Evolutionary conservation across 768 basidiomycete genomes (phyloP).

Genomic region (Rhodotorula paludigena): DNA sequence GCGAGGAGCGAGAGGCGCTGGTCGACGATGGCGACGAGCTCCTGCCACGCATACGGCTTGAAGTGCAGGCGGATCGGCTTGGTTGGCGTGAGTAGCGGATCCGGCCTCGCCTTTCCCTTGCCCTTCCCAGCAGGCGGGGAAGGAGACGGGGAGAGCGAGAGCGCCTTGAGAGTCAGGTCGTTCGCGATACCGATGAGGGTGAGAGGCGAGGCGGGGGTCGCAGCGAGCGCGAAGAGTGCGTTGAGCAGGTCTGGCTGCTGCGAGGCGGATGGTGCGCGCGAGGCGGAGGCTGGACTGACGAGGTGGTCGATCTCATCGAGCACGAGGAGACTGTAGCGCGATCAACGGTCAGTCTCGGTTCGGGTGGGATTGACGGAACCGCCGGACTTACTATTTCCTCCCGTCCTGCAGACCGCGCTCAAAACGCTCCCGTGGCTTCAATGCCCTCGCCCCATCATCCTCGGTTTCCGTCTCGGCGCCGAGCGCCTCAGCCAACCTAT

Average conservation of each 20-base stretch:
- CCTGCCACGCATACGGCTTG: conserved; percentile 66
- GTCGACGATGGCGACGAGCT: conserved; percentile 65
- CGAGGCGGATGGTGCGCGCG: conserved; percentile 59
- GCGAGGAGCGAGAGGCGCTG: conserved; percentile 56
- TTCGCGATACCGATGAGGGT: conserved; percentile 82
- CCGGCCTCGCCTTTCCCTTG: conserved; percentile 36
- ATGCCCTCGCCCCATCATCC: conserved; percentile 34
- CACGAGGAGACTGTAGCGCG: conserved; percentile 54
- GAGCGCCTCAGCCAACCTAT: conserved; percentile 60
- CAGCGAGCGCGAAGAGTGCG: conserved; percentile 65
- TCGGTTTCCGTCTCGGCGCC: conserved; percentile 31
- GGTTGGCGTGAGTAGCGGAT: conserved; percentile 16
- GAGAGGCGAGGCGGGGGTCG: conserved; percentile 54
- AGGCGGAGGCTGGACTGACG: conserved; percentile 47
- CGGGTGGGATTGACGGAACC: background rate
- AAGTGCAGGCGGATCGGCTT: conserved; percentile 63
- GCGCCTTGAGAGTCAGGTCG: conserved; percentile 72
- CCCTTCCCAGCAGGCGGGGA: conserved; percentile 46
- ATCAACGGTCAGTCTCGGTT: background rate
- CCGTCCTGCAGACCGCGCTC: conserved; percentile 49
- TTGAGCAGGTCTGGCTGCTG: conserved; percentile 59
- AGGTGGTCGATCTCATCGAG: conserved; percentile 84
- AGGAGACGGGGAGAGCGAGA: conserved; percentile 43
- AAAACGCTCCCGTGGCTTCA: conserved; percentile 48
- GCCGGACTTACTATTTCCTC: conserved; percentile 56